Base-by-base conservation (phyloP, 345 rosid genomes). In the Leavenworthia alabamica region DNA sequence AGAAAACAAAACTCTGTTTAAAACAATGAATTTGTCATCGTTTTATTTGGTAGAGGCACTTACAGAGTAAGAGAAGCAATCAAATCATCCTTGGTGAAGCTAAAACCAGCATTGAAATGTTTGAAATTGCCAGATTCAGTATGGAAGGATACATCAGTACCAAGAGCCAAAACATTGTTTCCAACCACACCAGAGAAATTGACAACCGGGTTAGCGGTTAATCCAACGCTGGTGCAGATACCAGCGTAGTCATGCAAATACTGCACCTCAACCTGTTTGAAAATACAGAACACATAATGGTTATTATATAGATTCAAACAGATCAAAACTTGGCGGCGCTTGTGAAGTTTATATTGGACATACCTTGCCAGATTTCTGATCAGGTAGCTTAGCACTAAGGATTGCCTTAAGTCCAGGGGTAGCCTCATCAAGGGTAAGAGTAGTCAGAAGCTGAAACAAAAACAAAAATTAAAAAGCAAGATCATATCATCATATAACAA, bases 101-200 rank as follows among this genome's bases (percentile, higher is more conserved):
- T 83, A 67, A 88, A 46, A 23, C 89, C 96, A 12, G 89, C 89
- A 67, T 94, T 94, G 73, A 56, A 75, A 41, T 90, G 87, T 19
- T 86, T 88, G 54, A 94, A 80, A 62, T 83, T 82, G 45, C 99
- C 89, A 69, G 77, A 22, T 22, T 85, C 82, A 7, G 90, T 86
- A 65, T 94, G 86, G 60, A 90, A 94, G 17, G 90, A 71, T 2
- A 88, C 81, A 75, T 94, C 96, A n/a, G 99, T 82, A 60, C 99
- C 99, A 39, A 88, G 72, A 56, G 95, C 72, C 61, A 86, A 26
- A 24, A 32, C 11, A 26, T 70, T 73, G 68, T 71, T 81, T 49
- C 99, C 99, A 56, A 94, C 64, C 55, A 90, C 97, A 44, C 96
- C 89, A 22, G 99, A 82, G 78, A 94, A 88, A 73, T 86, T 94